Base-by-base conservation (phyloP, 75 land plant genomes). In the Picea glauca region DNA sequence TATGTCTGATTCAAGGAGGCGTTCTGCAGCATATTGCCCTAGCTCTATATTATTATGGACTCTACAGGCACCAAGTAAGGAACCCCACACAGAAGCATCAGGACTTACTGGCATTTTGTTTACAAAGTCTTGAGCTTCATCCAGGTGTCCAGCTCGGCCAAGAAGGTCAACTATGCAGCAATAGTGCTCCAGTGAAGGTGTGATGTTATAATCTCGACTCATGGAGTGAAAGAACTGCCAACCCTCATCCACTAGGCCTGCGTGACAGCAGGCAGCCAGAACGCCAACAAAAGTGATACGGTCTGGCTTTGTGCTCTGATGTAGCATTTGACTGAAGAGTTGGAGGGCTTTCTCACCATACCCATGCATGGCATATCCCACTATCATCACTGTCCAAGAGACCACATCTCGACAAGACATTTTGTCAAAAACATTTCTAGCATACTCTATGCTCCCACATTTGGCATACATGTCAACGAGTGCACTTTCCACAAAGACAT, bases 381-480 rank as follows among this genome's bases (percentile, higher is more conserved):
- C 78, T 33, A 91, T 91, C 85, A 91, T 83, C 20, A 91, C 82
- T 46, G 88, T 91, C 93, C 93, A 91, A 9, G 91, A 86, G 7
- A 91, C 79, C 2, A 76, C 67, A 76, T 91, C 93, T 76, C 77
- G 86, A 13, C 57, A n/a, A 54, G 23, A 23, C 78, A 88, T 62
- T 14, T 54, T 66, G 18, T 80, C 77, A 59, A 91, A 91, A 20
- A 91, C 50, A 54, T 50, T 57, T 32, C 59, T 59, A 17, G 91
- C 86, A 56, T 84, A 88, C 33, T 78, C 68, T 40, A 81, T 64
- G 43, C 58, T 74, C 15, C 93, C 93, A 81, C 93, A 91, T 40
- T 91, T 91, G 18, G 87, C 80, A 58, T 91, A 91, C 93, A 91
- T 91, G 4, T 87, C 84, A 9, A 91, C 76, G 43, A 89, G 77